A percentile compares a stretch with the other conserved stretches of the same genome.
phyloP scores from a whole-genome alignment of 169 alveolate genomes.

The Amoebophrya sp. region DNA sequence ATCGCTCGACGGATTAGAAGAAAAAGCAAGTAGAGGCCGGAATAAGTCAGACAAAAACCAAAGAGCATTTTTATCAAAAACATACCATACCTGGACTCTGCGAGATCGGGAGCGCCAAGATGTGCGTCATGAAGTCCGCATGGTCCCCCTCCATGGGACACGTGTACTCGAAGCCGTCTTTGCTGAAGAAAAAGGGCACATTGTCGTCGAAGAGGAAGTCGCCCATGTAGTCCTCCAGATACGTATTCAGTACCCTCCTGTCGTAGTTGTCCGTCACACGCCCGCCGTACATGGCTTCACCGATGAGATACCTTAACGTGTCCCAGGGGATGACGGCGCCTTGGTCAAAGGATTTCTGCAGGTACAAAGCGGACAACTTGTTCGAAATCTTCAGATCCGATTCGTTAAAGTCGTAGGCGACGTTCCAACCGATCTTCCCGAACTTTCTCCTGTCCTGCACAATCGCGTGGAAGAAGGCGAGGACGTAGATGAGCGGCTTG shows the following conservation, averaged over 20 bases:
- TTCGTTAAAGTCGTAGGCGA: conserved; percentile 84
- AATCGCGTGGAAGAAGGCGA: conserved; percentile 88
- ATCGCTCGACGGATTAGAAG: too few relatives aligned
- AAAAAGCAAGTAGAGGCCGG: too few relatives aligned
- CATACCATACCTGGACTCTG: conserved; percentile 35
- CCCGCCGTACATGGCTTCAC: conserved; percentile 93
- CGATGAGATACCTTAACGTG: conserved; percentile 67
- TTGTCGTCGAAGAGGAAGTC: conserved; percentile 81
- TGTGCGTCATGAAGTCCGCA: background rate
- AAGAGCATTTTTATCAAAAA: too few relatives aligned
- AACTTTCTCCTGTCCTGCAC: conserved; percentile 82
- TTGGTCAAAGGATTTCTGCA: conserved; percentile 46
- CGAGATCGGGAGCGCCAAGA: conserved; percentile 41
- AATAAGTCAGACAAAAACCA: too few relatives aligned
- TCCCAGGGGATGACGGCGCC: conserved; percentile 35
- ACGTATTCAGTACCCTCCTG: conserved; percentile 65
- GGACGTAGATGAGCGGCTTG: conserved; percentile 76
- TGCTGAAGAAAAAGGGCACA: conserved; percentile 77
- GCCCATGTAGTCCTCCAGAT: conserved; percentile 69
- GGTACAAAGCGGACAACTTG: conserved; percentile 40
- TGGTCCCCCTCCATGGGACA: conserved; percentile 38
- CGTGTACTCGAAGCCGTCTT: conserved; percentile 61
- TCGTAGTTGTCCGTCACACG: conserved; percentile 91
- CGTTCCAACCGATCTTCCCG: conserved; percentile 91
- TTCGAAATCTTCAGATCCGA: conserved; percentile 76